A percentile compares a stretch with the other conserved stretches of the same genome.
phyloP scores from a whole-genome alignment of 208 protist genomes.

The Crithidia expoeki region DNA sequence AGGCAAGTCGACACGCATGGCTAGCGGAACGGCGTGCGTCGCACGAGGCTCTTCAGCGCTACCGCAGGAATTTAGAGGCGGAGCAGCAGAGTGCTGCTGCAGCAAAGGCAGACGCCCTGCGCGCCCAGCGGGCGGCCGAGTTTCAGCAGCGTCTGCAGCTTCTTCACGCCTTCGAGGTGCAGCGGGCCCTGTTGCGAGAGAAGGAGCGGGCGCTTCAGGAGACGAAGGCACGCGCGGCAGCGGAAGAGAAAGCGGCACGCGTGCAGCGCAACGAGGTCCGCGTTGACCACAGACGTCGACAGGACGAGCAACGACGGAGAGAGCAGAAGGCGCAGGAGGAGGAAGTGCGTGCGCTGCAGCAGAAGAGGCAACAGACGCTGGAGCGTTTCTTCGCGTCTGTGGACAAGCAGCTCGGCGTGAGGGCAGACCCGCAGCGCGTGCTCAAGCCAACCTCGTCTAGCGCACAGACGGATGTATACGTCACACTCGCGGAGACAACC shows the following conservation, averaged over 20 bases:
- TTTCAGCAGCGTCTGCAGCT: conserved; percentile 66
- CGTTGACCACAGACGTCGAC: conserved; percentile 55
- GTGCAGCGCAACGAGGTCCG: conserved; percentile 55
- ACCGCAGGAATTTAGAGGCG: conserved; percentile 34
- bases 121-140: conserved; percentile 45
- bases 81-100: conserved; percentile 20
- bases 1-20: conserved; percentile 35
- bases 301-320: conserved; percentile 48
- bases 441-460: conserved; percentile 67
- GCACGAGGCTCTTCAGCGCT: conserved; percentile 45
- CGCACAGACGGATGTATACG: conserved; percentile 45
- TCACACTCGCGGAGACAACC: conserved; percentile 46
- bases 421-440: conserved; percentile 57
- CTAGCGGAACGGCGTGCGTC: conserved; percentile 35
- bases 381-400: conserved; percentile 76
- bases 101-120: conserved; percentile 32
- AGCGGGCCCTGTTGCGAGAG: conserved; percentile 39
- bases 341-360: conserved; percentile 49
- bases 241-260: conserved; percentile 39
- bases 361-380: conserved; percentile 57
- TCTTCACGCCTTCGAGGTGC: conserved; percentile 47
- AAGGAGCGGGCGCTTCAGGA: conserved; percentile 50
- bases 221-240: conserved; percentile 42
- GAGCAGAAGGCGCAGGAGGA: conserved; percentile 38
- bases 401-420: conserved; percentile 66